Percentiles rank a stretch among this genome's conserved stretches.
These are phyloP conservation scores for Chrysosphaeria jannelii DNA, from an alignment of 2,329 filamentous ascomycete genomes.

Conservation along the genomic window DNA sequence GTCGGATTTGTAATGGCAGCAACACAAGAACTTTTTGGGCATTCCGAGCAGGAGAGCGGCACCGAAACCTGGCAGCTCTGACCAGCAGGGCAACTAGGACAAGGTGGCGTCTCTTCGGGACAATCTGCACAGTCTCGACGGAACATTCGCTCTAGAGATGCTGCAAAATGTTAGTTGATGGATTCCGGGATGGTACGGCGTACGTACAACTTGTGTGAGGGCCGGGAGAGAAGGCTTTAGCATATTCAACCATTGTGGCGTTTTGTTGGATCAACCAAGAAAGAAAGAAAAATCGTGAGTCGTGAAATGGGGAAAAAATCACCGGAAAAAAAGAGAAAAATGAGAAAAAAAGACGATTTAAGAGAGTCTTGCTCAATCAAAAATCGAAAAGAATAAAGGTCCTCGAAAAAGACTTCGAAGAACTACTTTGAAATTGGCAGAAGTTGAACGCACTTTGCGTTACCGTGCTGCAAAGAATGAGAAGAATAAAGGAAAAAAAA, in stretches of 20 bases:
- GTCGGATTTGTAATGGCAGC: not conserved
- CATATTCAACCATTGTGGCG: too few species aligned
- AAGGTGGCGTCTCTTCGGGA: conserved; percentile 12
- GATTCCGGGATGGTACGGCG: not conserved
- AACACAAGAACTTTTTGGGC: conserved; percentile 17
- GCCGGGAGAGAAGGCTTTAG: not conserved
- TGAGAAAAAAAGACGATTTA: conserved; percentile 1
- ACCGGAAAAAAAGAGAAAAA: conserved; percentile 1
- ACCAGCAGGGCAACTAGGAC: conserved; percentile 14
- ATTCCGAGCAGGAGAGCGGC: conserved; percentile 15
- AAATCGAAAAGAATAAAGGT: conserved; percentile 7
- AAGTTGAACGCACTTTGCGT: too few species aligned
- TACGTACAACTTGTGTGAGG: not conserved
- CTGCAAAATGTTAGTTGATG: not conserved
- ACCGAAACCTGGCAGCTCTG: conserved; percentile 16
- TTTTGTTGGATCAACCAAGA: too few species aligned
- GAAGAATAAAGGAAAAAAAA: too few species aligned
- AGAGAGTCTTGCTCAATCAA: conserved; percentile 17
- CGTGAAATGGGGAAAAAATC: conserved; percentile 1
- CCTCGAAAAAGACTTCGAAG: too few species aligned
- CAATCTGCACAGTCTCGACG: conserved; percentile 8
- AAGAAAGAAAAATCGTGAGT: not conserved
- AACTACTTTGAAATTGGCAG: too few species aligned
- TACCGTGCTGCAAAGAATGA: too few species aligned
- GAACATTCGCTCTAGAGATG: not conserved